Percentiles rank a stretch among this genome's conserved stretches.
These are phyloP conservation scores for Eimeria mitis DNA, from an alignment of 169 alveolate genomes.

Conservation along the genomic window DNA sequence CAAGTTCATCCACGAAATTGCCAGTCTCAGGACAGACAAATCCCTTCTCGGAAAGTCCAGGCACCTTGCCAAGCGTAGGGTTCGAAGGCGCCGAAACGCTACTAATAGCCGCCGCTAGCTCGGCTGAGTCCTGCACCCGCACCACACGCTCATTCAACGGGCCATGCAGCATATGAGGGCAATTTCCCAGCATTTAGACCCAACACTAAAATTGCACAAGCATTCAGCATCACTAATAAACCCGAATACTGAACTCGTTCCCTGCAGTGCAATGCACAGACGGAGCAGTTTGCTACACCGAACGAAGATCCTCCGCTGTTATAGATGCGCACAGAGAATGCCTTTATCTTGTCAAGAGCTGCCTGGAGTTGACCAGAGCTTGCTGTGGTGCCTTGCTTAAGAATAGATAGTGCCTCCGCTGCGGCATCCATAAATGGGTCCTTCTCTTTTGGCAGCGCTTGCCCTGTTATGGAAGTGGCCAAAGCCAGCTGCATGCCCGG, in stretches of 20 bases:
- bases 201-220: background rate
- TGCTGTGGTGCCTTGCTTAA: constrained; percentile 74
- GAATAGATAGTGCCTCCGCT: constrained; percentile 66
- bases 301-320: background rate
- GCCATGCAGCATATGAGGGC: background rate
- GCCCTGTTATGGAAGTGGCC: constrained; percentile 60
- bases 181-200: background rate
- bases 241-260: background rate
- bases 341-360: constrained; percentile 73
- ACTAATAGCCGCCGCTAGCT: constrained; percentile 75
- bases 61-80: constrained; percentile 84
- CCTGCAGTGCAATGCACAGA: background rate
- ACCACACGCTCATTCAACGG: background rate
- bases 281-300: background rate
- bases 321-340: constrained; percentile 22
- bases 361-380: constrained; percentile 67
- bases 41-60: constrained; percentile 81
- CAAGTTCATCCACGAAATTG: constrained; percentile 92
- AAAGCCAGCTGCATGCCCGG: constrained; percentile 74
- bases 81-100: constrained; percentile 76
- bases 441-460: constrained; percentile 57
- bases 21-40: constrained; percentile 85
- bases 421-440: constrained; percentile 70
- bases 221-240: background rate
- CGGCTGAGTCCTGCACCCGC: constrained; percentile 56